Percentiles rank a stretch among this genome's conserved stretches.
These are phyloP conservation scores for Aspergillus sp. DNA, from an alignment of 2,329 filamentous ascomycete species.

Conservation along the genomic window DNA sequence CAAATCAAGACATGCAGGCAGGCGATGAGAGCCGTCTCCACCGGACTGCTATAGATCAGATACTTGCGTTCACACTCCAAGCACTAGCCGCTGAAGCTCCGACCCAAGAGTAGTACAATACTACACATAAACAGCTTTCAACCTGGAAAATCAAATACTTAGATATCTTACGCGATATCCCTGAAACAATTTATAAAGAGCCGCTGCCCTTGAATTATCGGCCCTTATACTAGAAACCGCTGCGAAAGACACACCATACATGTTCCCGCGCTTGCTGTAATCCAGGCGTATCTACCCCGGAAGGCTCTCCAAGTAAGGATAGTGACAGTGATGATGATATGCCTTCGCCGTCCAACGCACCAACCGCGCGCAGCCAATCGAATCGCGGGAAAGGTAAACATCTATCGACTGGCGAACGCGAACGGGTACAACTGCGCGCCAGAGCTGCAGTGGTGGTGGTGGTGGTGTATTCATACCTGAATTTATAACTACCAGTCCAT, in stretches of 20 bases:
- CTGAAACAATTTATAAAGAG: constrained; percentile 22
- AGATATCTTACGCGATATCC: constrained; percentile 23
- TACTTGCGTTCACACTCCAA: constrained; percentile 33
- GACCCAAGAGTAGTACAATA: constrained; percentile 25
- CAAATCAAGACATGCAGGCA: no score
- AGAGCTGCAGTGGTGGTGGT: no score
- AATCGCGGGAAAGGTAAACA: constrained; percentile 28
- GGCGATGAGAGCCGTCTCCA: no score
- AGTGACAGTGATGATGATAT: constrained; percentile 18
- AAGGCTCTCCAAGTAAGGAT: constrained; percentile 17
- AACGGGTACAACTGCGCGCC: constrained; percentile 14
- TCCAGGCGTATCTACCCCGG: no score
- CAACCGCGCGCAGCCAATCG: constrained; percentile 14
- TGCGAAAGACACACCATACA: no score
- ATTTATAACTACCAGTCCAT: no score
- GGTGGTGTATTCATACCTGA: no score
- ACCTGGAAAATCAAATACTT: constrained; percentile 26
- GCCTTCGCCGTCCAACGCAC: constrained; percentile 15
- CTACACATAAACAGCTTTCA: constrained; percentile 18
- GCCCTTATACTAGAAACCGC: constrained; percentile 14
- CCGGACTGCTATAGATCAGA: constrained; percentile 32
- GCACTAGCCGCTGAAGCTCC: constrained; percentile 23
- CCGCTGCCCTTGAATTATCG: constrained; percentile 24
- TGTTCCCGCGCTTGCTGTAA: no score
- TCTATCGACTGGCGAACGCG: constrained; percentile 17